Conservation (phyloP, 352 stramenopile species). For the Pythium aphanidermatum region DNA sequence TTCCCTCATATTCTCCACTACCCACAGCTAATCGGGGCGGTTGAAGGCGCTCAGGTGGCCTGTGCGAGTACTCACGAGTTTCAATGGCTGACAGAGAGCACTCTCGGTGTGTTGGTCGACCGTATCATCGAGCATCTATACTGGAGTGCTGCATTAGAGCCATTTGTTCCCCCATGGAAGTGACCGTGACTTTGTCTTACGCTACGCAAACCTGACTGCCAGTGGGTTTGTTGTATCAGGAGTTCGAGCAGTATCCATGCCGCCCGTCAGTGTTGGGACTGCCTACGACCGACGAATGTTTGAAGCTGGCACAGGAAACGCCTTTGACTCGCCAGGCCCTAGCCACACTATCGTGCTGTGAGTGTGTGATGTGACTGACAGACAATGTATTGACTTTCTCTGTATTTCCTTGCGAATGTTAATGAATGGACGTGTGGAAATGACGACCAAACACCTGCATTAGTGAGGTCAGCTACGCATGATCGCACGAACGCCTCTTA, state of each 20-base stretch:
- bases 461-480: too few relatives aligned
- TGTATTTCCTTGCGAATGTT: too few relatives aligned
- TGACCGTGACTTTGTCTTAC: constrained; percentile 3
- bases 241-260: neutral
- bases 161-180: neutral
- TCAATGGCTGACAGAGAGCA: constrained; percentile 3
- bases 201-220: neutral
- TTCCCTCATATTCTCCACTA: constrained; percentile 4
- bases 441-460: too few relatives aligned
- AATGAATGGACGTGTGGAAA: too few relatives aligned
- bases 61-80: constrained; percentile 4
- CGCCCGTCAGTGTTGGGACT: too few relatives aligned
- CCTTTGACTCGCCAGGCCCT: too few relatives aligned
- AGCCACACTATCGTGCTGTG: too few relatives aligned
- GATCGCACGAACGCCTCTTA: too few relatives aligned
- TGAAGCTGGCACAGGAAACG: too few relatives aligned
- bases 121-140: constrained; percentile 5
- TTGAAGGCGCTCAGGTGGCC: neutral
- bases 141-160: constrained; percentile 9
- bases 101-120: neutral
- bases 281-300: too few relatives aligned
- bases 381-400: too few relatives aligned
- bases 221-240: neutral
- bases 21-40: neutral
- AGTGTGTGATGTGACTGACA: too few relatives aligned